Conservation (phyloP, 176 grass and related monocot genomes). For the Hordeum marinum region DNA sequence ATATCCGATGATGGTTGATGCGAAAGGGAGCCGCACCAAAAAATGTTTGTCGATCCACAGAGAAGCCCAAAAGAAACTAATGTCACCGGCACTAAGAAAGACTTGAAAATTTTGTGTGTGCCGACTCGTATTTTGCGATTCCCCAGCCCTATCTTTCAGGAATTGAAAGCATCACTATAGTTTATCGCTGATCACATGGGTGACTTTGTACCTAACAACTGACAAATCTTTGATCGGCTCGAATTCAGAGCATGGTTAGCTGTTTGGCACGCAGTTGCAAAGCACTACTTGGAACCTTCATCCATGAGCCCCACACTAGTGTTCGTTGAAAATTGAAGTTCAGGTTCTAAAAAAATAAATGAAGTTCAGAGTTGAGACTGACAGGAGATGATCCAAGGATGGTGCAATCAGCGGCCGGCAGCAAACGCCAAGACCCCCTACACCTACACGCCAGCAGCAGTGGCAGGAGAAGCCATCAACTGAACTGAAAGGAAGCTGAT, state of each 20-base stretch:
- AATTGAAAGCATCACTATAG: neutral
- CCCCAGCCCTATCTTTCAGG: constrained; percentile 1
- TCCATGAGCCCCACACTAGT: neutral
- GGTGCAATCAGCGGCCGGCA: constrained; percentile 15
- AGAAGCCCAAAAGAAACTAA: neutral
- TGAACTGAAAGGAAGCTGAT: neutral
- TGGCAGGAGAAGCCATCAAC: neutral
- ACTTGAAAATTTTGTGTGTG: neutral
- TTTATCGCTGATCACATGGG: neutral
- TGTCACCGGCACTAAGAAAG: constrained; percentile 3
- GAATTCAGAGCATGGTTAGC: neutral
- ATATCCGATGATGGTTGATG: constrained; percentile 20
- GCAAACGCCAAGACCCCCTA: neutral
- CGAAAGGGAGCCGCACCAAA: constrained; percentile 25
- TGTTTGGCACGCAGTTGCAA: neutral
- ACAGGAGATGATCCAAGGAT: neutral
- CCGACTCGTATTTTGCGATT: neutral
- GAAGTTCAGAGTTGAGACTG: constrained; percentile 2
- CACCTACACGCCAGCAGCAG: constrained; percentile 5
- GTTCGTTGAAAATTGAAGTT: neutral
- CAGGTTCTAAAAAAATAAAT: neutral
- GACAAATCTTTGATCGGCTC: neutral
- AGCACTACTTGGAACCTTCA: neutral
- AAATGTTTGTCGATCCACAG: constrained; percentile 31
- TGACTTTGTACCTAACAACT: constrained; percentile 16